Percentiles rank a stretch among this genome's conserved stretches.
phyloP scores from a whole-genome alignment of 1,284 basidiomycete genomes.

The Lentinula novae-zelandiae region DNA sequence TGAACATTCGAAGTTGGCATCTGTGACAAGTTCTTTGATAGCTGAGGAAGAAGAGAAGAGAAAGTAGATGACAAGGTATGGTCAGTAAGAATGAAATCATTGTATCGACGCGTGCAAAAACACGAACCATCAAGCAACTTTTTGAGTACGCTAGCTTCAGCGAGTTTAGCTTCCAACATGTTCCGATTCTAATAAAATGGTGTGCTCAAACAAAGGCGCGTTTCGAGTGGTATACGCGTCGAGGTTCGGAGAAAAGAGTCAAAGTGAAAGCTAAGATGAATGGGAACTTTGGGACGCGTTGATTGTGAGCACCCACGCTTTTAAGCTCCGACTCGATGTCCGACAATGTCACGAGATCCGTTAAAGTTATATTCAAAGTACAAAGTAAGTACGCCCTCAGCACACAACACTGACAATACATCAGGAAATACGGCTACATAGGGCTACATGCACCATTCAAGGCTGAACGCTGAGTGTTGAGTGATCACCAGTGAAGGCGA shows the following conservation, averaged over 20 bases:
- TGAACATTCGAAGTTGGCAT: slow-evolving; percentile 97
- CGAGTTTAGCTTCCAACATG: slow-evolving; percentile 90
- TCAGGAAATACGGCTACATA: too few species aligned
- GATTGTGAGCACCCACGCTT: neutral
- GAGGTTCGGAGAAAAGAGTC: slow-evolving; percentile 12
- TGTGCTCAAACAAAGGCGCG: neutral
- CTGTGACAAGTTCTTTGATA: slow-evolving; percentile 96
- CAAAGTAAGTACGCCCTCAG: too few species aligned
- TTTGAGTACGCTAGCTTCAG: slow-evolving; percentile 81
- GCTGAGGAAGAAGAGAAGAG: slow-evolving; percentile 43
- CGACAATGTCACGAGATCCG: neutral
- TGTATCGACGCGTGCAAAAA: neutral
- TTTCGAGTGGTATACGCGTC: slow-evolving; percentile 12
- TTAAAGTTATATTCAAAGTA: too few species aligned
- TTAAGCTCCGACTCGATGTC: neutral
- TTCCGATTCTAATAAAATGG: slow-evolving; percentile 16
- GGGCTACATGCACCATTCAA: too few species aligned
- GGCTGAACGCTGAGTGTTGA: too few species aligned
- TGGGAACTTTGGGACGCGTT: neutral
- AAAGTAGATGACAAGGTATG: slow-evolving; percentile 11
- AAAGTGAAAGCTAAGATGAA: slow-evolving; percentile 10
- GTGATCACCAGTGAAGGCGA: slow-evolving; percentile 38
- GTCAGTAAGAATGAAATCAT: neutral
- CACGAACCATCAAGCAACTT: slow-evolving; percentile 81
- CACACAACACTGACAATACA: too few species aligned